These are phyloP conservation scores for Ophiostoma australiae DNA, from an alignment of 2,329 filamentous ascomycete species.

Conservation along the genomic window DNA sequence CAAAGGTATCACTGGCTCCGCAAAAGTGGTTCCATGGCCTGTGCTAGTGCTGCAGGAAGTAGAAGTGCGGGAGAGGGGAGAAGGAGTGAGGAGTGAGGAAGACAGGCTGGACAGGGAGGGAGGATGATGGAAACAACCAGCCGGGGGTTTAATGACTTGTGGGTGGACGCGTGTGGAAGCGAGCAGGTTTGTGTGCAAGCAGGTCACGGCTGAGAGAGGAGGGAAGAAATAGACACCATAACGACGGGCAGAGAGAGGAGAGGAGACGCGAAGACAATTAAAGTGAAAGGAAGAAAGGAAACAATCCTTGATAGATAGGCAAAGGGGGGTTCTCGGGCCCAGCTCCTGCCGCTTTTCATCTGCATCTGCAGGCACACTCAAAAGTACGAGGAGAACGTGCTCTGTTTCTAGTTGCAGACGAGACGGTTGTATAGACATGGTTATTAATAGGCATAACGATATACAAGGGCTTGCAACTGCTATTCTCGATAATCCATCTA, in stretches of 20 bases:
- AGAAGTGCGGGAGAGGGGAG: not conserved
- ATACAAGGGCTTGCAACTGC: no score
- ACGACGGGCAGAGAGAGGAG: not conserved
- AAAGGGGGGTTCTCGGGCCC: not conserved
- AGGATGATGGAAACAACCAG: not conserved
- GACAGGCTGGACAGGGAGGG: not conserved
- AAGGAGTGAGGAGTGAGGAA: not conserved
- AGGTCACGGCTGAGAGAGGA: not conserved
- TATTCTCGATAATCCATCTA: no score
- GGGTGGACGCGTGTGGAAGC: not conserved
- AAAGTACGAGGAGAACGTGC: not conserved
- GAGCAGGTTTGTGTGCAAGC: no score
- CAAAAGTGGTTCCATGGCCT: conserved; percentile 24
- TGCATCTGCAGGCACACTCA: not conserved
- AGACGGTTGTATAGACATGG: not conserved
- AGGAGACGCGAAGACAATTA: no score
- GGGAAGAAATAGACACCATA: not conserved
- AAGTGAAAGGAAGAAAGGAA: no score
- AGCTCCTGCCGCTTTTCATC: not conserved
- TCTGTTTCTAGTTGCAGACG: not conserved
- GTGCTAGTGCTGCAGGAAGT: conserved; percentile 19
- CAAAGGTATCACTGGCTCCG: conserved; percentile 16
- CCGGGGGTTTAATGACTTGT: not conserved
- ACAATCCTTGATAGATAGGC: not conserved
- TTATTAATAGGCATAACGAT: not conserved